Evolutionary conservation across 2,329 filamentous ascomycete genomes (phyloP).

Genomic region (Ascochyta viciae-villosae): DNA sequence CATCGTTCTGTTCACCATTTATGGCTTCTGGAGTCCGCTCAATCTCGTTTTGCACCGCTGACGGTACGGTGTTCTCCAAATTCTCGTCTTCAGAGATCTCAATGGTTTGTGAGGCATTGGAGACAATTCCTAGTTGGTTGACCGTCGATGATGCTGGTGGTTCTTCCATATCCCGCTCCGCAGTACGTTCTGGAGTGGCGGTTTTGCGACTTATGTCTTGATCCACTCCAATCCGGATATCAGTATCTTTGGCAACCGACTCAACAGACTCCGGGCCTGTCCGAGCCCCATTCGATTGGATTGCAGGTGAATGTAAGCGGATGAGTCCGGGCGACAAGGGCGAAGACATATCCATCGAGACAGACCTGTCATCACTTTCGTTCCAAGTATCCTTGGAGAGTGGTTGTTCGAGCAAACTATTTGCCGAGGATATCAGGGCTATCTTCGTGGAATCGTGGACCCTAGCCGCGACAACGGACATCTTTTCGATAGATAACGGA

Average conservation of each 20-base stretch:
- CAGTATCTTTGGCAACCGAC: neutral
- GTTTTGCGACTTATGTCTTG: neutral
- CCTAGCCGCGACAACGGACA: neutral
- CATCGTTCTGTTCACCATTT: neutral
- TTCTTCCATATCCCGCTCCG: neutral
- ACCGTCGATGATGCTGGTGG: neutral
- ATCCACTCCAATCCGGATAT: neutral
- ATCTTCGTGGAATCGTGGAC: neutral
- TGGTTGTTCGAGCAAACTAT: no score
- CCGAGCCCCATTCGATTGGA: neutral
- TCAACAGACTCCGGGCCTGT: neutral
- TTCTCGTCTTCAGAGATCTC: neutral
- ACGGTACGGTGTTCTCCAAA: no score
- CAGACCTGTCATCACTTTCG: neutral
- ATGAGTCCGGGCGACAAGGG: neutral
- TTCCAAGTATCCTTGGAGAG: neutral
- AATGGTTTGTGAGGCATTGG: neutral
- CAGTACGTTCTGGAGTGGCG: neutral
- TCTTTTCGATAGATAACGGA: no score
- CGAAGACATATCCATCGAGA: neutral
- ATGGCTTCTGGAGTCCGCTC: neutral
- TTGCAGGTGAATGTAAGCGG: neutral
- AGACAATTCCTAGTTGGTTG: no score
- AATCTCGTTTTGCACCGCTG: neutral
- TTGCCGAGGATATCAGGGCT: no score